Conservation (phyloP, 495 filamentous ascomycete genomes). For the Cryomyces minteri region DNA sequence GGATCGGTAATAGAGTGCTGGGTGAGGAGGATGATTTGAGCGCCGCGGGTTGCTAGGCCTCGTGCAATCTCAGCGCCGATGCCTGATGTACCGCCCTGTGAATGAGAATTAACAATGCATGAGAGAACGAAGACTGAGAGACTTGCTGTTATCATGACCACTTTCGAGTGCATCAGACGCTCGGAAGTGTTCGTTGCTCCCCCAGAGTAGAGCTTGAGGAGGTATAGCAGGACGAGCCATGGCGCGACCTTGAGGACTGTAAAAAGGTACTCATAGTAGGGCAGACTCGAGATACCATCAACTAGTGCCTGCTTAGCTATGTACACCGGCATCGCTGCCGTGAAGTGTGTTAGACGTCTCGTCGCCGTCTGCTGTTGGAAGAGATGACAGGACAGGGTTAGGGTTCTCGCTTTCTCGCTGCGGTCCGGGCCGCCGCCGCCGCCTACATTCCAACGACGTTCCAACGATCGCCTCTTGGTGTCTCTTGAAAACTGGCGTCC, state of each 20-base stretch:
- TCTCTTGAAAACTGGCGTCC: too few relatives aligned
- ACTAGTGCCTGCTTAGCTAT: constrained; percentile 40
- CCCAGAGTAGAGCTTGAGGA: constrained; percentile 61
- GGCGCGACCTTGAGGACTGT: constrained; percentile 38
- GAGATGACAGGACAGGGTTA: too few relatives aligned
- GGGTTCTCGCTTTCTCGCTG: too few relatives aligned
- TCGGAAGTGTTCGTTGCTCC: constrained; percentile 63
- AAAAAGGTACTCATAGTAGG: constrained; percentile 28
- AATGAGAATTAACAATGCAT: constrained; percentile 2
- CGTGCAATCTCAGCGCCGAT: constrained; percentile 63
- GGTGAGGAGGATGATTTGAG: constrained; percentile 81
- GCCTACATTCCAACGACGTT: too few relatives aligned
- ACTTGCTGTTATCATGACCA: constrained; percentile 74
- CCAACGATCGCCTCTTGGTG: too few relatives aligned
- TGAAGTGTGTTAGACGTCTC: too few relatives aligned
- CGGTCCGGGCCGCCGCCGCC: too few relatives aligned
- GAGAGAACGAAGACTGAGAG: neutral
- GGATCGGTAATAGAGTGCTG: constrained; percentile 61
- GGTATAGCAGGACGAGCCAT: constrained; percentile 36
- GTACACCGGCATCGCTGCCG: constrained; percentile 53
- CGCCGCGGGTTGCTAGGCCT: constrained; percentile 63
- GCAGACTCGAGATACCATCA: constrained; percentile 50
- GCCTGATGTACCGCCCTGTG: constrained; percentile 71
- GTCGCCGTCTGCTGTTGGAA: too few relatives aligned
- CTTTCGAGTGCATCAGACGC: constrained; percentile 77